Base-by-base conservation (phyloP, 257 asterid species). In the Cordia subcordata region DNA sequence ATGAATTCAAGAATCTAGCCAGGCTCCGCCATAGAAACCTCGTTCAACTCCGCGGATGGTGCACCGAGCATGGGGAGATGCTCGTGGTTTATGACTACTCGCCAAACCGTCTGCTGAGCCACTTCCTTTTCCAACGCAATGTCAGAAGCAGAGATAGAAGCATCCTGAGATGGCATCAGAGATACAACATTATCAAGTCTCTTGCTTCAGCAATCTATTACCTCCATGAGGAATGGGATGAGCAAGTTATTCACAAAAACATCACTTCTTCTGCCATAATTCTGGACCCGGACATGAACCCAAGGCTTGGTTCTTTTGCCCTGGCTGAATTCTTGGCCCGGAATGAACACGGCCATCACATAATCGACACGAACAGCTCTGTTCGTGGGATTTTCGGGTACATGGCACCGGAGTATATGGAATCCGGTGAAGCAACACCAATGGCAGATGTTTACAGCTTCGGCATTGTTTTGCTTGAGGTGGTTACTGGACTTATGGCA, bases 41-140 rank as follows among this genome's bases (percentile, higher is more conserved):
- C 15, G 67, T 81, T 9, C 96, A 88, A 57, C 97, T 92, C 68
- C 88, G 97, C 0, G 99, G 99, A 10, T 92, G 99, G 99, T 92
- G 97, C 78, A 92, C 97, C 0, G 99, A 92, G 75, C 97, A 85
- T 53, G 99, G 99, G 20, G 99, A 92, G 81, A 92, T 92, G 97
- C 94, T 92, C 0, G 96, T 92, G 0, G 85, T 92, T 8, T 92
- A 88, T 56, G 99, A 92, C 15, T 86, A 88, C 78, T 69, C 85
- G 0, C 62, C 84, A 0, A 73, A 42, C 37, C 73, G 67, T 22
- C 82, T 79, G 9, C 70, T 92, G 10, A 83, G 97, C 53, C 78
- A 72, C 71, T 53, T 82, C 32, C 86, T 92, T 53, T 84, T 86
- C 78, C 93, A 81, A 35, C 67, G 59, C 5, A 64, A 58, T 9